These are phyloP conservation scores for Entomortierella parvispora DNA, from an alignment of 192 early-diverging fungal genomes.

Conservation along the genomic window DNA sequence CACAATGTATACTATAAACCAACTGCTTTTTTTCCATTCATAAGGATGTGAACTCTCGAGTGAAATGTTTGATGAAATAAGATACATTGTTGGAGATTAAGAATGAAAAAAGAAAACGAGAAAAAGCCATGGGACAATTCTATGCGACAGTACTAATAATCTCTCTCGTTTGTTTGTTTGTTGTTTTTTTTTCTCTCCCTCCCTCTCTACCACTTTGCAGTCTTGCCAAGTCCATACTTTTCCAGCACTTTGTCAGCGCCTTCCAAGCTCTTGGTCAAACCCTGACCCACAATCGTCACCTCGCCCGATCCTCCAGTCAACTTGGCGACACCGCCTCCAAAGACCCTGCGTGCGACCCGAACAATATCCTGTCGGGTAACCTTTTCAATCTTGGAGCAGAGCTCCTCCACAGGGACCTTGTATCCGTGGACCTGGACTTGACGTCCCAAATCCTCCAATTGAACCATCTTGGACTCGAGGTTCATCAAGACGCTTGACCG, in stretches of 20 bases:
- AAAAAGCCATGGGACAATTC: neutral
- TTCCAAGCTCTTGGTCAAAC: conserved; percentile 57
- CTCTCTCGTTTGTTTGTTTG: no score
- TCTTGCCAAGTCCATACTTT: conserved; percentile 63
- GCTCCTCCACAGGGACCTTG: conserved; percentile 78
- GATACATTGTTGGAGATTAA: neutral
- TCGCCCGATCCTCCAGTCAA: conserved; percentile 68
- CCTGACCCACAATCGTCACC: conserved; percentile 75
- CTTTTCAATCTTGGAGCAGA: conserved; percentile 83
- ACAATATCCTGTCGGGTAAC: conserved; percentile 80
- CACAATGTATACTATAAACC: no score
- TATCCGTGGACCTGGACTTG: conserved; percentile 82
- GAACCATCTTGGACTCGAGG: conserved; percentile 91
- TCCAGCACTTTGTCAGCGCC: conserved; percentile 59
- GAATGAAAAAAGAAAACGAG: neutral
- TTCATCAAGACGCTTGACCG: conserved; percentile 94
- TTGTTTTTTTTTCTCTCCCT: no score
- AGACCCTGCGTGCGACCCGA: conserved; percentile 76
- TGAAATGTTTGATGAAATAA: no score
- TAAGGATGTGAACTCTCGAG: no score
- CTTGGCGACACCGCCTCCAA: conserved; percentile 69
- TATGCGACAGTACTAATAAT: neutral
- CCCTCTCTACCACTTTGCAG: conserved; percentile 48
- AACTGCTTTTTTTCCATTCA: no score
- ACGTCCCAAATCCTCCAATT: conserved; percentile 94